Evolutionary conservation across 2,329 filamentous ascomycete genomes (phyloP).

Genomic region (Monilinia aucupariae): DNA sequence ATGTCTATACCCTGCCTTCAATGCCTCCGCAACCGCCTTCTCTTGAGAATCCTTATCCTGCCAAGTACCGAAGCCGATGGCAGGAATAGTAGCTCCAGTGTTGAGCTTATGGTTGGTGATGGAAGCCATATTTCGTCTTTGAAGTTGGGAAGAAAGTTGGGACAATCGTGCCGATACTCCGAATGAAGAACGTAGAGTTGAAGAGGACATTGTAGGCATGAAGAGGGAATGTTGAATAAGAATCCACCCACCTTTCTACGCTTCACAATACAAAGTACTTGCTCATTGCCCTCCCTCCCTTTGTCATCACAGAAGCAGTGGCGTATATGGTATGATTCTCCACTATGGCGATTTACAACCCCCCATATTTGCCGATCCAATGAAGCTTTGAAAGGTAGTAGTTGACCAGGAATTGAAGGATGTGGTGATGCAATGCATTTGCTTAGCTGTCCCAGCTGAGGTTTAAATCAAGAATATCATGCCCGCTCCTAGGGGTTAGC

Average conservation of each 20-base stretch:
- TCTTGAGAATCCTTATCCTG: conserved; percentile 40
- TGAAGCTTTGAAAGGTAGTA: not conserved
- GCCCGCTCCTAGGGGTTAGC: too few species aligned
- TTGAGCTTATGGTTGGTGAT: conserved; percentile 36
- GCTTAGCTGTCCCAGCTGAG: too few species aligned
- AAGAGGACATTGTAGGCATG: conserved; percentile 6
- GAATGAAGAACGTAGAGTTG: conserved; percentile 4
- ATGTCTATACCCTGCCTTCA: conserved; percentile 47
- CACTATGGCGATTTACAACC: not conserved
- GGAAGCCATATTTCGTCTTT: conserved; percentile 19
- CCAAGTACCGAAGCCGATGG: conserved; percentile 43
- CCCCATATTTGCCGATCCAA: not conserved
- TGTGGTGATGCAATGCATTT: too few species aligned
- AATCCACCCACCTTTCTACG: not conserved
- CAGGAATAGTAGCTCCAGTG: conserved; percentile 35
- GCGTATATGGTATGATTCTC: not conserved
- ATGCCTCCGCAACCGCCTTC: conserved; percentile 36
- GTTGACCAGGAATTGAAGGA: too few species aligned
- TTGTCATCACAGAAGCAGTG: not conserved
- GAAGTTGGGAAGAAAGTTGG: conserved; percentile 21
- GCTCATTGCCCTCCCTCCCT: not conserved
- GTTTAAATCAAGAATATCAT: too few species aligned
- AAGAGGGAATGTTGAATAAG: not conserved
- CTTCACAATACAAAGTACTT: not conserved
- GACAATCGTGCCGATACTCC: conserved; percentile 9